Evolutionary conservation across 768 basidiomycete species (phyloP), one percentile per base, ranked within the genome.

Genomic region (Nidularia pulvinata): DNA sequence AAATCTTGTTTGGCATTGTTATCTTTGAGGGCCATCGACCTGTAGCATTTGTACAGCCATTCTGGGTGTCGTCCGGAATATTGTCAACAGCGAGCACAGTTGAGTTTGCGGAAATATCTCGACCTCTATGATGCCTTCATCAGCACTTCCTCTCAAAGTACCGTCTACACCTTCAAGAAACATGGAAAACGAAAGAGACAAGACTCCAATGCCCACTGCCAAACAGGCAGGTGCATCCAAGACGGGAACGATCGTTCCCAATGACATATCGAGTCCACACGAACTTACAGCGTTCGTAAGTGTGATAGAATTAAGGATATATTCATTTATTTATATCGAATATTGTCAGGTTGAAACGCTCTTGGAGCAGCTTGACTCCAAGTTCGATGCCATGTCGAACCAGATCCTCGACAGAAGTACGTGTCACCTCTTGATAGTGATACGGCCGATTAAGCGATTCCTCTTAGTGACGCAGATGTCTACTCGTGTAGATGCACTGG

Each of bases 271-370:
- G 2, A 93, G 91, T 62, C 95, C 95, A 1, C 94, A 95, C 66
- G 95, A 97, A 67, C 71, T 97, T 58, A 96, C 95, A 33, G 93
- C 93, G 19, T 97, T 95, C 71, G 95, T 97, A 66, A 70, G 91
- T 80, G 33, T 48, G 47, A 32, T 55, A 32, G 11, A 14, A 13
- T 7, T 22, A 30, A 11, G 13, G 48, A 30, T 25, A 30, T 3
- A 7, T 16, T 45, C 50, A 45, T 43, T 57, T 51, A 48, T 7
- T 11, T 33, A 33, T 49, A 22, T 51, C 36, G 53, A 19, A 46
- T 34, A 54, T 57, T 14, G 53, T 25, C 59, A 95, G 94, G 93
- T 96, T 10, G 95, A 97, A 70, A 89, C 84, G 10, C 73, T 97
- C 19, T 72, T 97, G 9, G 89, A 92, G 59, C 89, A 95, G 61